Percentiles rank a stretch among this genome's conserved stretches.
Conservation (phyloP, 441 rosid species). For the Mallotus repandus region DNA sequence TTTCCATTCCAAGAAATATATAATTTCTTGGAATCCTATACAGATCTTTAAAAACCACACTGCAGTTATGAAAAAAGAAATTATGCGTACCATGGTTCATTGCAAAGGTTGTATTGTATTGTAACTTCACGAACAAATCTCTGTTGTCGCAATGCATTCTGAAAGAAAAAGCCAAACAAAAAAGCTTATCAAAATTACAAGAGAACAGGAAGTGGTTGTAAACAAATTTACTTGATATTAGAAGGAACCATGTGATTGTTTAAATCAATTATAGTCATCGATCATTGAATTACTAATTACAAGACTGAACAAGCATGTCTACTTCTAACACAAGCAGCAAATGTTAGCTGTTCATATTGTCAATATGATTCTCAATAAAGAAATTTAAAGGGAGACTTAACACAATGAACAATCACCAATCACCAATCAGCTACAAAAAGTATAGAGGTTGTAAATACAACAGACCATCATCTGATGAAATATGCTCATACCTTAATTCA, state of each 20-base stretch:
- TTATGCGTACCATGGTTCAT: conserved; percentile 89
- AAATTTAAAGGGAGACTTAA: not conserved
- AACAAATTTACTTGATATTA: not conserved
- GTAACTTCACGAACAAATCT: conserved; percentile 97
- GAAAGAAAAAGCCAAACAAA: conserved; percentile 26
- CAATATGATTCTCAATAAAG: not conserved
- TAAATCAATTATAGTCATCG: not conserved
- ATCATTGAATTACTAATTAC: not conserved
- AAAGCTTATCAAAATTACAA: conserved; percentile 19
- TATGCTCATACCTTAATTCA: not conserved
- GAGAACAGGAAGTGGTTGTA: not conserved
- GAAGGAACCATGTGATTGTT: not conserved
- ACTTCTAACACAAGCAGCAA: not conserved
- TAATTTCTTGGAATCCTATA: conserved; percentile 13
- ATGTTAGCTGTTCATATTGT: not conserved
- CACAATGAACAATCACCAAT: not conserved
- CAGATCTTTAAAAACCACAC: conserved; percentile 4
- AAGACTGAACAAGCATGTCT: not conserved
- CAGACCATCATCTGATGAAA: not conserved
- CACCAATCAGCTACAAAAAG: conserved; percentile 1
- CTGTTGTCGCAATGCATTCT: conserved; percentile 98
- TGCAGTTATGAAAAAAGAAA: conserved; percentile 7
- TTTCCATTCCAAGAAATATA: conserved; percentile 10
- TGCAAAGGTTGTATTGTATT: conserved; percentile 97
- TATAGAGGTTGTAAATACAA: not conserved